Conservation (phyloP, 148 eudicot species). For the Persicaria tinctoria region DNA sequence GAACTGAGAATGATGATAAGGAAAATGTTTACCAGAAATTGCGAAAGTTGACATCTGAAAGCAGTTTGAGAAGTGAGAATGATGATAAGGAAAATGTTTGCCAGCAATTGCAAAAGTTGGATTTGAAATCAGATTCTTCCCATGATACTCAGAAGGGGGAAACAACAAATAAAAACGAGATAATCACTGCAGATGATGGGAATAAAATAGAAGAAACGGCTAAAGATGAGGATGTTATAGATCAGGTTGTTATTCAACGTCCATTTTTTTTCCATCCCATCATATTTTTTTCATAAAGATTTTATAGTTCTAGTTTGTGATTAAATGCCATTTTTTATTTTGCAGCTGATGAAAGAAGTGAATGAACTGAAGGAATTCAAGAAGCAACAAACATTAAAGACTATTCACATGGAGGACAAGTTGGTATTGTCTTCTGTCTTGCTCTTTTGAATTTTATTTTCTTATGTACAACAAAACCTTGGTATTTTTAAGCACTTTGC, state of each 20-base stretch:
- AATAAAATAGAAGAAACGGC: not conserved
- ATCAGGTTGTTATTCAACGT: not conserved
- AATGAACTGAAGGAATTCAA: conserved; percentile 46
- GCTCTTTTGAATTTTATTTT: not conserved
- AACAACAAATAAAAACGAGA: conserved; percentile 5
- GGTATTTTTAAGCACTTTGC: not conserved
- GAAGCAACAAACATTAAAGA: conserved; percentile 30
- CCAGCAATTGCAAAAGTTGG: conserved; percentile 46
- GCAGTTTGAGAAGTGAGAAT: conserved; percentile 21
- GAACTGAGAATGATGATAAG: conserved; percentile 28
- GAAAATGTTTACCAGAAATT: conserved; percentile 42
- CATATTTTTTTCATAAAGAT: not conserved
- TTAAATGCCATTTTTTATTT: conserved; percentile 1
- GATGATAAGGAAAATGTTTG: conserved; percentile 33
- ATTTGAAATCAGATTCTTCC: conserved; percentile 20
- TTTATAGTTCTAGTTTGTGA: conserved; percentile 2
- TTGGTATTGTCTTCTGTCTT: conserved; percentile 37
- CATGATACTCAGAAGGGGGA: not conserved
- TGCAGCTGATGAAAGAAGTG: conserved; percentile 49
- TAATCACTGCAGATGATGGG: not conserved
- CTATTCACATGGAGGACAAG: conserved; percentile 39
- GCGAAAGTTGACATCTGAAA: conserved; percentile 30
- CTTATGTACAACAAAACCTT: too few relatives aligned
- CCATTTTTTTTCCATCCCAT: not conserved
- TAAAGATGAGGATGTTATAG: not conserved